Base-by-base conservation (phyloP, 768 basidiomycete species). In the Boletus patriciae region DNA sequence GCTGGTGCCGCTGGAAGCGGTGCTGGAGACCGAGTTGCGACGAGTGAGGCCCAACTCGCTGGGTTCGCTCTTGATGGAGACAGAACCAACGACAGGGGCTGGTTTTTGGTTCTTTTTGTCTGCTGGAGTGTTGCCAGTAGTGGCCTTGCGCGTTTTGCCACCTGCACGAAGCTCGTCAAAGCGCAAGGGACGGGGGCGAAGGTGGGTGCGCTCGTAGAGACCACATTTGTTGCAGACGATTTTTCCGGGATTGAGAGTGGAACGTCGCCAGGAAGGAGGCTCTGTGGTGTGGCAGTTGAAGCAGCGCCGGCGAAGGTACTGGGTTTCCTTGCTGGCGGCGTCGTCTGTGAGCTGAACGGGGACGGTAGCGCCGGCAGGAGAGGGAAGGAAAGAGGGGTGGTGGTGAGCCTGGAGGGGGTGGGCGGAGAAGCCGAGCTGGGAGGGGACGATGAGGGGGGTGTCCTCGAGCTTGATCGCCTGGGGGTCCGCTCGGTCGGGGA, bases 221-320 rank as follows among this genome's bases (percentile, higher is more conserved):
- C 92, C 92, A 62, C 92, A 94, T 77, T 94, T 94, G 81, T 94
- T 94, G 81, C 92, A 94, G 44, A 94, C 92, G 66, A 94, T 94
- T 74, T 94, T 94, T 61, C 92, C 92, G 0, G 89, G 90, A 72
- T 92, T 91, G 66, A 94, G 86, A 6, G 92, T 93, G 31, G 85
- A 87, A 44, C 92, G 84, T 52, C 92, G 86, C 92, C 92, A 94
- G 25, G 84, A 86, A 8, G 92, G 92, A 0, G 92, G 92, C 69
- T 94, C 92, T 2, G 92, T 94, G 19, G 92, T 92, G 69, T 92
- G 91, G 76, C 92, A 94, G 74, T 94, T 94, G 80, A 88, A 90
- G 76, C 92, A 94, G 10, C 90, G 80, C 38, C 92, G 81, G 23
- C 92, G 88, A 54, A 94, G 86, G 69, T 91, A 92, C 74, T 94